Percentiles rank a stretch among this genome's conserved stretches.
phyloP scores from a whole-genome alignment of 1,139 yeast genomes.

The Tardiomyces digboiensis region DNA sequence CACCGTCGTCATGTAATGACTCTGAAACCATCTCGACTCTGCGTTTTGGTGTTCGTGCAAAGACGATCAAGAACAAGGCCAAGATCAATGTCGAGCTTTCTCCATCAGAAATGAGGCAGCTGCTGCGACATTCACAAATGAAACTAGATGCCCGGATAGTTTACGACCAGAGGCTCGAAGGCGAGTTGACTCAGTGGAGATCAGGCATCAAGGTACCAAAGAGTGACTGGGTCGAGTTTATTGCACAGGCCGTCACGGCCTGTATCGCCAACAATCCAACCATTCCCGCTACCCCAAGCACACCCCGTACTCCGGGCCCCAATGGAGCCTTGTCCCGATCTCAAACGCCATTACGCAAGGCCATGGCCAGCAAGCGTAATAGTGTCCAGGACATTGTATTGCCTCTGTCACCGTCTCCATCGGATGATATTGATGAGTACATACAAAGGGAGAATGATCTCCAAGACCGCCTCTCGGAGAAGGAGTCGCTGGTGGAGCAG shows the following conservation, averaged over 20 bases:
- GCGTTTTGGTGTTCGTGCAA: constrained; percentile 73
- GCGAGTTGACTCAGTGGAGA: constrained; percentile 42
- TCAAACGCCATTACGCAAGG: constrained; percentile 2
- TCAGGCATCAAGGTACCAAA: constrained; percentile 32
- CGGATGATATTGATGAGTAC: constrained; percentile 18
- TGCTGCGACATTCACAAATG: constrained; percentile 39
- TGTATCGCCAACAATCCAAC: background rate
- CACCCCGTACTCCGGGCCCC: background rate
- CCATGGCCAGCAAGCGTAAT: constrained; percentile 1
- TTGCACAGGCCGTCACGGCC: background rate
- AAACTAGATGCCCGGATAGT: constrained; percentile 36
- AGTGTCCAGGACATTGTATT: constrained; percentile 2
- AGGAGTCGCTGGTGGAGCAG: constrained; percentile 20
- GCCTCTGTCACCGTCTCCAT: background rate
- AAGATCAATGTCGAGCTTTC: constrained; percentile 6
- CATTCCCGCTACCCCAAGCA: background rate
- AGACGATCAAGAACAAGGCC: constrained; percentile 21
- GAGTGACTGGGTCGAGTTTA: constrained; percentile 28
- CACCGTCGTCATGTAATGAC: constrained; percentile 54
- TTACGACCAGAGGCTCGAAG: constrained; percentile 41
- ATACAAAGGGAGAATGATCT: constrained; percentile 26
- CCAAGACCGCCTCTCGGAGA: constrained; percentile 26
- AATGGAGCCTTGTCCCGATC: constrained; percentile 1
- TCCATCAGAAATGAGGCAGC: constrained; percentile 24
- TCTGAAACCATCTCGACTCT: constrained; percentile 77